These are phyloP conservation scores for Solanum ahanhuiri DNA, from an alignment of 257 asterid genomes.

Conservation along the genomic window DNA sequence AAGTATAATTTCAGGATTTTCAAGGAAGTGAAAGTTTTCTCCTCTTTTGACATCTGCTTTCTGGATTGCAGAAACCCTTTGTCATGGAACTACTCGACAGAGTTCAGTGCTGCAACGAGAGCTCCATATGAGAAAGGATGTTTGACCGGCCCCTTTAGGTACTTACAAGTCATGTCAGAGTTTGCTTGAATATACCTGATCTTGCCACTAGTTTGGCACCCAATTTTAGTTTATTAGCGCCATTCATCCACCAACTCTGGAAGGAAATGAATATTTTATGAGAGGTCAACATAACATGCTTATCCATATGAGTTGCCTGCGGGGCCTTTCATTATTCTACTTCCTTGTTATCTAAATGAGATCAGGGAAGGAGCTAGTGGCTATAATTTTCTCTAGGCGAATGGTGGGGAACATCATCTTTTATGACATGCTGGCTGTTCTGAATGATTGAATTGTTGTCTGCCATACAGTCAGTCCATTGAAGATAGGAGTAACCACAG, in stretches of 20 bases:
- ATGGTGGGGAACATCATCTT: not conserved
- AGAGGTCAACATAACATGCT: not conserved
- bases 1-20: not conserved
- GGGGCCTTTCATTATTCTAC: not conserved
- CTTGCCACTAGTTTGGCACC: not conserved
- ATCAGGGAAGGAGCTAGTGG: slow-evolving; percentile 2
- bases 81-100: not conserved
- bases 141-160: not conserved
- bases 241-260: not conserved
- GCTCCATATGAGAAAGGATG: not conserved
- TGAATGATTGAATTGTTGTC: not conserved
- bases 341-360: not conserved
- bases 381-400: not conserved
- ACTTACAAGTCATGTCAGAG: not conserved
- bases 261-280: not conserved
- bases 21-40: not conserved
- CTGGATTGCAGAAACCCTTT: not conserved
- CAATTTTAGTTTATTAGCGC: not conserved
- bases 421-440: not conserved
- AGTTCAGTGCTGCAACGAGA: not conserved
- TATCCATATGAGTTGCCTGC: not conserved
- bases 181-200: not conserved
- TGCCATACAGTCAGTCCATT: not conserved
- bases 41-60: not conserved
- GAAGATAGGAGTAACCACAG: not conserved